Base-by-base conservation (phyloP, 176 grass and related monocot genomes). In the Panicum miliaceum region DNA sequence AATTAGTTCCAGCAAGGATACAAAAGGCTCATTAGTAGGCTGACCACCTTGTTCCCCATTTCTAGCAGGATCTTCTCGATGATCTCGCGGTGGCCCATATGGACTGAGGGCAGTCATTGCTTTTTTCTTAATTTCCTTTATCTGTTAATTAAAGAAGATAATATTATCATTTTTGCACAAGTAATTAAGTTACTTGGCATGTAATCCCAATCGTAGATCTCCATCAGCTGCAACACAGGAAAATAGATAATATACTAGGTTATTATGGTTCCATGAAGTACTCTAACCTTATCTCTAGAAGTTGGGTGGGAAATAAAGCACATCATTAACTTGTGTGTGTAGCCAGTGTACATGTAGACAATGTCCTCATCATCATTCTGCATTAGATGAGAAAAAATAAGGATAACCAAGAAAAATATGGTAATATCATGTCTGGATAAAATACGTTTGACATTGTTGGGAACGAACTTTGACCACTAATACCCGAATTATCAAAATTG, bases 331-430 rank as follows among this genome's bases (percentile, higher is more conserved):
- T 98, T 98, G 73, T 98, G 96, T 45, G 89, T 79, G 88, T 98
- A 98, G 23, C 89, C 93, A 84, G 88, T 93, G 86, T 98, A 98
- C 89, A 95, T 94, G 74, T 92, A 98, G 61, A 87, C 80, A 80
- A 98, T 93, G 54, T 98, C 91, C 51, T 98, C 96, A 26, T 98
- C 96, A 22, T 98, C 93, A 92, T 95, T 95, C 96, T 98, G 93
- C 89, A 75, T 81, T 58, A 87, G 69, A 87, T 71, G 66, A 86
- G 15, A 82, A 76, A 45, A 86, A 89, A 74, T 46, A 69, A 29
- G 32, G 68, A 80, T 22, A 64, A 11, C 5, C 34, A 71, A n/a
- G 27, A 84, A 54, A 83, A 71, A 57, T 69, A 76, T 16, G 42
- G 40, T 63, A 45, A 4, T 46, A 43, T 34, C 32, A 47, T 81